phyloP scores from a whole-genome alignment of 2,329 filamentous ascomycete species.

The Claviceps paspali region DNA sequence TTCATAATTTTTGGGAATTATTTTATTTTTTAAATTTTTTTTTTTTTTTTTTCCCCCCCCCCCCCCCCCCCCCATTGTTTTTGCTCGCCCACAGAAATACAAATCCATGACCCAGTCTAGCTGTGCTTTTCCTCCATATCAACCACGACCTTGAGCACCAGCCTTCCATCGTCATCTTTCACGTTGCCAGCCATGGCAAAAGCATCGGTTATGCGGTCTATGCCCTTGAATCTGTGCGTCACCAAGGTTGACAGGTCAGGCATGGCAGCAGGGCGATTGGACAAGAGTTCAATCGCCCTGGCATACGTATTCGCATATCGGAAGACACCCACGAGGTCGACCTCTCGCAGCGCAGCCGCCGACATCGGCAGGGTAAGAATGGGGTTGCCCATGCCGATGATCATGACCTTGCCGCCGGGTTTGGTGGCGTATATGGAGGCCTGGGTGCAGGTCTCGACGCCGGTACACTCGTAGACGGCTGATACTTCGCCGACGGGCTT shows the following conservation, averaged over 20 bases:
- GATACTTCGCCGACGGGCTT: constrained; percentile 46
- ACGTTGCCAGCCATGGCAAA: constrained; percentile 60
- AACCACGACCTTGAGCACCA: constrained; percentile 62
- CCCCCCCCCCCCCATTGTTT: too few species aligned
- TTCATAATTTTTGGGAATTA: too few species aligned
- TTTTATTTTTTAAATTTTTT: too few species aligned
- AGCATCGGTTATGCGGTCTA: constrained; percentile 47
- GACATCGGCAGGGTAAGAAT: constrained; percentile 55
- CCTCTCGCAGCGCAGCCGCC: constrained; percentile 51
- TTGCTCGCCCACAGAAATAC: too few species aligned
- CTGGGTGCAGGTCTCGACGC: constrained; percentile 62
- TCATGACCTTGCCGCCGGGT: constrained; percentile 53
- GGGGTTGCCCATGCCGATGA: constrained; percentile 60
- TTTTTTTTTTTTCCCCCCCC: too few species aligned
- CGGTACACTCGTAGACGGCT: constrained; percentile 64
- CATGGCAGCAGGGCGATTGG: constrained; percentile 32
- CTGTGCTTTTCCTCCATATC: constrained; percentile 15
- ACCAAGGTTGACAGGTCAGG: constrained; percentile 53
- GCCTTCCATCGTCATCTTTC: constrained; percentile 50
- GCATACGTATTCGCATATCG: constrained; percentile 64
- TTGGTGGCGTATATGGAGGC: constrained; percentile 55
- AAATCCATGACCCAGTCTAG: background rate
- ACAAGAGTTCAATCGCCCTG: constrained; percentile 33
- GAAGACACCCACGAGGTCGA: constrained; percentile 58
- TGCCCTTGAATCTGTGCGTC: constrained; percentile 52